A percentile compares a stretch with the other conserved stretches of the same genome.
Conservation (phyloP, 495 filamentous ascomycete genomes). For the Astrocystis sublimbata region DNA sequence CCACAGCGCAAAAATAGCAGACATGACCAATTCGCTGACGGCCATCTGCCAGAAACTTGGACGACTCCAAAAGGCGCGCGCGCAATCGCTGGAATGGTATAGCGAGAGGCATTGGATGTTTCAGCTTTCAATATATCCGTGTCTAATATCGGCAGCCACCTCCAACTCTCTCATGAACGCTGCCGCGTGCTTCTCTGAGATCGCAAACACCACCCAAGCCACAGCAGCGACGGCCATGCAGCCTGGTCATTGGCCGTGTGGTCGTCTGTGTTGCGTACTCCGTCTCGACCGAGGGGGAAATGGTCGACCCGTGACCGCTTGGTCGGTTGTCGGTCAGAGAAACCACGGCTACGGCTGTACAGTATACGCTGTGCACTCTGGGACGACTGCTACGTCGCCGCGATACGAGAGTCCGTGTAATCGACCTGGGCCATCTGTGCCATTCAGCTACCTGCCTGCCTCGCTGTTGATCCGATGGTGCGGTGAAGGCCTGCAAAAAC, state of each 20-base stretch:
- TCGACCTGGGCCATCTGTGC: conserved; percentile 5
- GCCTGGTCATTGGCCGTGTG: background rate
- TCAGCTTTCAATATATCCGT: conserved; percentile 17
- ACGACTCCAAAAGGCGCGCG: background rate
- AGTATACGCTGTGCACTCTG: conserved; percentile 6
- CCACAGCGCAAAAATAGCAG: conserved; percentile 5
- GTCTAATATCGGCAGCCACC: conserved; percentile 9
- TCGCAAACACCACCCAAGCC: background rate
- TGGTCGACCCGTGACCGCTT: background rate
- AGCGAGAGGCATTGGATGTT: conserved; percentile 5
- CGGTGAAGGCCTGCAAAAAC: conserved; percentile 3
- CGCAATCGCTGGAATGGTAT: background rate
- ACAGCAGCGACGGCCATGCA: background rate
- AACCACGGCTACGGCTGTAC: too few relatives aligned
- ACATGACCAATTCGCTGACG: background rate
- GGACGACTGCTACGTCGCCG: conserved; percentile 2
- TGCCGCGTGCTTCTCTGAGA: background rate
- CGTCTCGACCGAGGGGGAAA: background rate
- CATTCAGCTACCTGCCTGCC: background rate
- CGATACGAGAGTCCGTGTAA: background rate
- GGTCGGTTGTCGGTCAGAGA: background rate
- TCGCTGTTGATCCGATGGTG: background rate
- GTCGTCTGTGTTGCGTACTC: background rate
- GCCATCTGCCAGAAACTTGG: background rate
- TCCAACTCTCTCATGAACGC: background rate